Evolutionary conservation across 495 filamentous ascomycete species (phyloP).

Genomic region (Glutinoglossum americanum): DNA sequence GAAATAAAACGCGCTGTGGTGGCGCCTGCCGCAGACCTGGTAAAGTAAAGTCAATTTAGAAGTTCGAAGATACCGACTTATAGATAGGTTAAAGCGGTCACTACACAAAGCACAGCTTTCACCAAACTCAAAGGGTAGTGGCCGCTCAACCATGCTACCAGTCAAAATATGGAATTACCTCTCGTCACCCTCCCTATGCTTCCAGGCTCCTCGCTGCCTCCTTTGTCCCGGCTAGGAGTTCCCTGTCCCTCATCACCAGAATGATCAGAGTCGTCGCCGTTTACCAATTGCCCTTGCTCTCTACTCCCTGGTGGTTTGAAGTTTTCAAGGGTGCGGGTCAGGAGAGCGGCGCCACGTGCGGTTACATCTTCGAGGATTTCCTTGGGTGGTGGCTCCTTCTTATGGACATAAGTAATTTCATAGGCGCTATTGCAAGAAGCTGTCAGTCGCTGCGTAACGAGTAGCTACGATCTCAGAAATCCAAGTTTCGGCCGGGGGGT

Average conservation of each 20-base stretch:
- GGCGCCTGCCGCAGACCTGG: constrained; percentile 51
- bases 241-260: constrained; percentile 30
- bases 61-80: not conserved
- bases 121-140: no score
- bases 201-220: constrained; percentile 34
- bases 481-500: not conserved
- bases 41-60: not conserved
- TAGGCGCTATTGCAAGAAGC: constrained; percentile 32
- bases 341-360: constrained; percentile 50
- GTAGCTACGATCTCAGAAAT: not conserved
- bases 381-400: constrained; percentile 55
- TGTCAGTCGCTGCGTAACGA: not conserved
- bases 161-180: constrained; percentile 16
- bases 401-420: constrained; percentile 50
- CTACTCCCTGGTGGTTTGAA: constrained; percentile 24
- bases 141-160: not conserved
- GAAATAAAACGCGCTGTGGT: constrained; percentile 59
- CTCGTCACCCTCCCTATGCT: constrained; percentile 38
- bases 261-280: constrained; percentile 26
- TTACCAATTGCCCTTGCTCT: constrained; percentile 16
- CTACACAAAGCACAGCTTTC: not conserved
- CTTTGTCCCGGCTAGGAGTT: constrained; percentile 40
- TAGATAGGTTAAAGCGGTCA: not conserved
- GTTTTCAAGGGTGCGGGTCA: constrained; percentile 59
- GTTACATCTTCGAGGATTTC: constrained; percentile 60